A percentile compares a stretch with the other conserved stretches of the same genome.
These are phyloP conservation scores for Phaffia rhodozyma DNA, from an alignment of 1,284 basidiomycete genomes.

Conservation along the genomic window DNA sequence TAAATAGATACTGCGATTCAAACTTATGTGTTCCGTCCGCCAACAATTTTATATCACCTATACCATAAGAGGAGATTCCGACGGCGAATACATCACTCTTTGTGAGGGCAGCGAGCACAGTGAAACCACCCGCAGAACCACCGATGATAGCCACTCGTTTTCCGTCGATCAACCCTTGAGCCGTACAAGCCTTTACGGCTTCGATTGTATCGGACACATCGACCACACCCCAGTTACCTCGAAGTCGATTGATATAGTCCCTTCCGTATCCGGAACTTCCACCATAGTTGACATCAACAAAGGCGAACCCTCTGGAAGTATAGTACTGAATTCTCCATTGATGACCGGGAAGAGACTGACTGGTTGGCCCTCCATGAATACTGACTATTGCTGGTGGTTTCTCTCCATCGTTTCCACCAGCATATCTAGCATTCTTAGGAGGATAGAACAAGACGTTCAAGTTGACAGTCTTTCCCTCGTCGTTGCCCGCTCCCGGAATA, in stretches of 20 bases:
- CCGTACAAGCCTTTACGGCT: constrained; percentile 30
- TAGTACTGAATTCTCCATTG: constrained; percentile 27
- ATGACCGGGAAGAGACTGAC: not conserved
- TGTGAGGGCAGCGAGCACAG: constrained; percentile 30
- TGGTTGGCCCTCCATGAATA: constrained; percentile 33
- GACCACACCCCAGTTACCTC: constrained; percentile 33
- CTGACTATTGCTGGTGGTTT: constrained; percentile 32
- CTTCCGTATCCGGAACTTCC: constrained; percentile 32
- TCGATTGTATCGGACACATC: constrained; percentile 34
- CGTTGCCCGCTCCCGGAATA: not conserved
- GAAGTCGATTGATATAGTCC: constrained; percentile 30
- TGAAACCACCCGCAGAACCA: constrained; percentile 30
- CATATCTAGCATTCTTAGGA: constrained; percentile 28
- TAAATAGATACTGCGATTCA: constrained; percentile 24
- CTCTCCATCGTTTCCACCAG: constrained; percentile 19
- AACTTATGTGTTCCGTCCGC: constrained; percentile 20
- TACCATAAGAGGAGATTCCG: constrained; percentile 27
- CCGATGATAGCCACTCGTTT: constrained; percentile 27
- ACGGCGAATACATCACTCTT: constrained; percentile 25
- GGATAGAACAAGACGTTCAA: constrained; percentile 30
- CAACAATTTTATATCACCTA: constrained; percentile 26
- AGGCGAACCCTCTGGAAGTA: constrained; percentile 26
- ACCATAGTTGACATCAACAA: constrained; percentile 31
- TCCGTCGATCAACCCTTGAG: constrained; percentile 23
- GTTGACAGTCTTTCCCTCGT: constrained; percentile 15